Evolutionary conservation across 148 eudicot species (phyloP), one percentile per base, ranked within the genome.

Genomic region (Heliosperma pusillum): DNA sequence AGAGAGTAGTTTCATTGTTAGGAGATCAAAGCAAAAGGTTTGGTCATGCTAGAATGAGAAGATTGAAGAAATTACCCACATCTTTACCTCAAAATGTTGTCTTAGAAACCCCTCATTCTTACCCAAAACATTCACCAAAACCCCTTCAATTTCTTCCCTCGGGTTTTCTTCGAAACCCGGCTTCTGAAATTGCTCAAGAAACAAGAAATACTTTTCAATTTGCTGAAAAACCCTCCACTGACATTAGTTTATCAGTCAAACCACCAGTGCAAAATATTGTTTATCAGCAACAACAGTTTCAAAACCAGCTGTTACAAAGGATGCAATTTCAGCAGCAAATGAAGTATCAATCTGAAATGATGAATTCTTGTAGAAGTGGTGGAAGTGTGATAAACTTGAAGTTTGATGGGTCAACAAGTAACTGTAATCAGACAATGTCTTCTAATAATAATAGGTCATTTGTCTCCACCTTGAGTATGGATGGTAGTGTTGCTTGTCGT

Each of bases 381-480:
- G 83, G 75, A 40, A 75, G 77, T 73, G 76, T 84, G 53, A 24
- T 84, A 4, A 87, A 84, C 55, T 55, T 84, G 80, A 87, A 85
- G 25, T 85, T 85, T 61, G 86, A 81, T 56, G 78, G 84, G 56
- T 79, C 86, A 3, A 84, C 26, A 7, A 87, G 53, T 55, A 66
- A 70, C 71, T 70, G 82, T 82, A 74, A 80, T 47, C 83, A 65
- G 27, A 79, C 86, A 16, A 62, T 83, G 76, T 85, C 90, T 63
- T 83, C 88, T 5, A 87, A 73, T 57, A 81, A 80, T 5, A 85
- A 75, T 57, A 81, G 82, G 78, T 87, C 90, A 10, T 83, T 87
- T 80, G 73, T 81, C 11, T 85, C 88, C 1, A 83, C 87, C 44
- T 69, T 87, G 64, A 87, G 88, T 70, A 69, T 87, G 81, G 90